A percentile compares a stretch with the other conserved stretches of the same genome.
phyloP scores from a whole-genome alignment of 768 basidiomycete genomes.

The Tylopilus cervinicoccineus region DNA sequence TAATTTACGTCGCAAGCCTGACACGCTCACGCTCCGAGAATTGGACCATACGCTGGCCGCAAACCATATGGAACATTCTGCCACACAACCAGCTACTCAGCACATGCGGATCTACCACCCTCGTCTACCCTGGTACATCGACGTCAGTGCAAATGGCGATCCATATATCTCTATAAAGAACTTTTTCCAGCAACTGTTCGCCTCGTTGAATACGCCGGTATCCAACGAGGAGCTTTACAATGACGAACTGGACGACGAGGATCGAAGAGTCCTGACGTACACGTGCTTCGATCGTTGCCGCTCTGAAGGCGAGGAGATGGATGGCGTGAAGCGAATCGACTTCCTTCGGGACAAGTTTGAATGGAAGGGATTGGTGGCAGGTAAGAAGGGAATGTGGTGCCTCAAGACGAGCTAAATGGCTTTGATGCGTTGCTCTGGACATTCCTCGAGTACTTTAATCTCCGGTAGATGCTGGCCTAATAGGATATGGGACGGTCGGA shows the following conservation, averaged over 20 bases:
- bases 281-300: slow-evolving; percentile 46
- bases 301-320: slow-evolving; percentile 29
- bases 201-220: slow-evolving; percentile 43
- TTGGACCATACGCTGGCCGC: slow-evolving; percentile 40
- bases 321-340: slow-evolving; percentile 56
- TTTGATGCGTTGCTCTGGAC: no score
- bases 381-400: slow-evolving; percentile 60
- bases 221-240: slow-evolving; percentile 54
- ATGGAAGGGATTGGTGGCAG: slow-evolving; percentile 52
- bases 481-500: no score
- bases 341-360: slow-evolving; percentile 51
- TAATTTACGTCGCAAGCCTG: slow-evolving; percentile 47
- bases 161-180: slow-evolving; percentile 59
- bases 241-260: slow-evolving; percentile 45
- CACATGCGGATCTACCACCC: slow-evolving; percentile 56
- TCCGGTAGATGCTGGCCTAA: no score
- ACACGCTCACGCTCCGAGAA: slow-evolving; percentile 42
- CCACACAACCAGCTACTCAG: slow-evolving; percentile 46
- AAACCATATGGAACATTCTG: slow-evolving; percentile 52
- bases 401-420: slow-evolving; percentile 45
- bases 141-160: slow-evolving; percentile 40
- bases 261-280: slow-evolving; percentile 40
- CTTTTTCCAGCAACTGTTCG: slow-evolving; percentile 45
- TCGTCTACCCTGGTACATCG: slow-evolving; percentile 65
- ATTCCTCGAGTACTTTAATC: no score